Conservation (phyloP, 139 green algal genomes). For the Chlamydomonas eustigma region DNA sequence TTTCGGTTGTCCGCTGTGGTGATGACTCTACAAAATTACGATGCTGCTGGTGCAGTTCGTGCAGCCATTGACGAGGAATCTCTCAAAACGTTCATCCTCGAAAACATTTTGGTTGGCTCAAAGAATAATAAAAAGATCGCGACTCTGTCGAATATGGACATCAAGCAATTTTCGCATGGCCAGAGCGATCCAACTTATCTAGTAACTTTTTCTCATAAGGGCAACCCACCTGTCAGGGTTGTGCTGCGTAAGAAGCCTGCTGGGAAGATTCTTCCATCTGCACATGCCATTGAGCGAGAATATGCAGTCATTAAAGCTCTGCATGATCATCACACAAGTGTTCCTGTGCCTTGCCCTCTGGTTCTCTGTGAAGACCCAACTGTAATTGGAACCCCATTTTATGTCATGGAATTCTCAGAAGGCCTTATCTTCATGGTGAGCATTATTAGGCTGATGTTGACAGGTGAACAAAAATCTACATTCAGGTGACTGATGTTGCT, state of each 20-base stretch:
- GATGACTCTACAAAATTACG: too few species aligned
- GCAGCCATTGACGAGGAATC: too few species aligned
- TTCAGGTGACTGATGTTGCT: slow-evolving; percentile 35
- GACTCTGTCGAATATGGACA: too few species aligned
- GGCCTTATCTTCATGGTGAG: slow-evolving; percentile 13
- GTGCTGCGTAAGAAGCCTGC: slow-evolving; percentile 93
- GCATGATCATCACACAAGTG: slow-evolving; percentile 13
- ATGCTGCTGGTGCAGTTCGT: too few species aligned
- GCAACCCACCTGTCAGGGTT: not conserved
- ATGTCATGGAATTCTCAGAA: slow-evolving; percentile 56
- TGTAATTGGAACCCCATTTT: slow-evolving; percentile 93
- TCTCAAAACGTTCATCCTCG: too few species aligned
- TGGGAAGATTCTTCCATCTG: slow-evolving; percentile 83
- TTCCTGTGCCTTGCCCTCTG: slow-evolving; percentile 81
- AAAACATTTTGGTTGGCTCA: too few species aligned
- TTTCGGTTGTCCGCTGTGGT: too few species aligned
- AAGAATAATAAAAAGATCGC: too few species aligned
- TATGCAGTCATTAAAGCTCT: slow-evolving; percentile 3
- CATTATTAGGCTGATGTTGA: not conserved
- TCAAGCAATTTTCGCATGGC: slow-evolving; percentile 16
- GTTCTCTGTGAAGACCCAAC: slow-evolving; percentile 67
- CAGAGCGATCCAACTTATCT: slow-evolving; percentile 96
- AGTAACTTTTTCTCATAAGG: slow-evolving; percentile 34
- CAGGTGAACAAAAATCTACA: too few species aligned
- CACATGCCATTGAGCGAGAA: slow-evolving; percentile 75